Evolutionary conservation across 2,329 filamentous ascomycete genomes (phyloP).

Genomic region (Bimuria novae-zelandiae): DNA sequence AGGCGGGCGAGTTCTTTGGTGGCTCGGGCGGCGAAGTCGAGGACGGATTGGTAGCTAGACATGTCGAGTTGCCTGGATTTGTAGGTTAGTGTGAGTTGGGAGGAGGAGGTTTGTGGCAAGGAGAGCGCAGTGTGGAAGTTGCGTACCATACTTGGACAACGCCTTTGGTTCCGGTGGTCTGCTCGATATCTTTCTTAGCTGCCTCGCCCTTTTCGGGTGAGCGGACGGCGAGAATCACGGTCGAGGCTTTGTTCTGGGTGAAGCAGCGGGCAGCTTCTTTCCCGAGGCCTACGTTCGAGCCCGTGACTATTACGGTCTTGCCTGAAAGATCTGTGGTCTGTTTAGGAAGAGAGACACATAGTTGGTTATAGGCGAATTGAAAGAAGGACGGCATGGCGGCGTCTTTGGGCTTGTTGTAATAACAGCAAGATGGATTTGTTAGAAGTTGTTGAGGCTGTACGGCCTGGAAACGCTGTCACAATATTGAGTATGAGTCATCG

Average conservation of each 20-base stretch:
- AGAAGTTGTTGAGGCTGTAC: neutral
- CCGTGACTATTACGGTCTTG: slow-evolving; percentile 53
- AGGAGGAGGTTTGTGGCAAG: no score
- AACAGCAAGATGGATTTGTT: neutral
- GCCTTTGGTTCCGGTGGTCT: slow-evolving; percentile 28
- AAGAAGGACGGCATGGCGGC: slow-evolving; percentile 6
- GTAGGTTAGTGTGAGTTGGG: no score
- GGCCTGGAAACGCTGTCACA: no score
- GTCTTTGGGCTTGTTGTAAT: neutral
- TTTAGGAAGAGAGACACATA: slow-evolving; percentile 41
- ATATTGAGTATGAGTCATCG: no score
- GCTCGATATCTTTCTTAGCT: slow-evolving; percentile 49
- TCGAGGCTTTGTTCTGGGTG: slow-evolving; percentile 44
- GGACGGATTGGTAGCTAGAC: slow-evolving; percentile 44
- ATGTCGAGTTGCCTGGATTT: slow-evolving; percentile 53
- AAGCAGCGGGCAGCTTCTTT: slow-evolving; percentile 52
- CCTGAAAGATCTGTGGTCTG: slow-evolving; percentile 31
- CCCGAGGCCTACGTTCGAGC: slow-evolving; percentile 53
- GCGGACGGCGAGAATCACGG: slow-evolving; percentile 53
- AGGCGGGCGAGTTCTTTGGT: slow-evolving; percentile 31
- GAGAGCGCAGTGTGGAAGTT: no score
- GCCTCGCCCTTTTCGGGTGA: slow-evolving; percentile 49
- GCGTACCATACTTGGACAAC: slow-evolving; percentile 54
- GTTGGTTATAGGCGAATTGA: slow-evolving; percentile 31
- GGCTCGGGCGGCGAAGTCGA: slow-evolving; percentile 35